Base-by-base conservation (phyloP, 352 stramenopile species). In the Phytopythium sindhum region DNA sequence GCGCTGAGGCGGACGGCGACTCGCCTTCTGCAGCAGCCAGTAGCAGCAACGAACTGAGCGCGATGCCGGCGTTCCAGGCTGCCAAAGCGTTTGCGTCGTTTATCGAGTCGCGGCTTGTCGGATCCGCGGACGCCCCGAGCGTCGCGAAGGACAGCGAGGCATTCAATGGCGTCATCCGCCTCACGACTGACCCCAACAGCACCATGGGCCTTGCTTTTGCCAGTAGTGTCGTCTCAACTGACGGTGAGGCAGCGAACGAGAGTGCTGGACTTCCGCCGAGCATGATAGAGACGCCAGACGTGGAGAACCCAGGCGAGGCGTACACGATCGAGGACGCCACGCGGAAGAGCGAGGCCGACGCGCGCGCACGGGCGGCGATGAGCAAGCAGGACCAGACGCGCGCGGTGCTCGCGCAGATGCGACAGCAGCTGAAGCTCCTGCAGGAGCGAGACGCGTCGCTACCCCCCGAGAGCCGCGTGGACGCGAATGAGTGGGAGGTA, bases 281-380 rank as follows among this genome's bases (percentile, higher is more conserved):
- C 41, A 61, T 86, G 26, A 53, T 88, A 4, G 80, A 94, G 56
- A 78, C 81, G 28, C 60, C 77, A 1, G 91, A 97, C 47, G 67
- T 97, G n/a, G 55, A 65, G 14, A 89, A 93, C 63, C 72, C 81
- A 4, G 65, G 69, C 21, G 77, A 85, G 31, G 86, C 86, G 12
- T 98, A 98, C 73, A 97, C 87, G 45, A 97, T 98, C 60, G 86
- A 98, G 70, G 90, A 98, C 23, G 89, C 86, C 45, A 96, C 96
- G 60, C 74, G 95, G 10, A 94, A 97, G 65, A 95, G 84, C 45
- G 92, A 98, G 58, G 87, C 89, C 6, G 90, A 98, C 59, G 84
- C 84, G 6, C 73, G 75, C 14, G 77, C 71, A 1, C 84, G 70
- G 15, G 65, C 75, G 2, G 81, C 76, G 2, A 65, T 80, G 29